These are phyloP conservation scores for Xylaria acuta DNA, from an alignment of 495 filamentous ascomycete genomes.

Conservation along the genomic window DNA sequence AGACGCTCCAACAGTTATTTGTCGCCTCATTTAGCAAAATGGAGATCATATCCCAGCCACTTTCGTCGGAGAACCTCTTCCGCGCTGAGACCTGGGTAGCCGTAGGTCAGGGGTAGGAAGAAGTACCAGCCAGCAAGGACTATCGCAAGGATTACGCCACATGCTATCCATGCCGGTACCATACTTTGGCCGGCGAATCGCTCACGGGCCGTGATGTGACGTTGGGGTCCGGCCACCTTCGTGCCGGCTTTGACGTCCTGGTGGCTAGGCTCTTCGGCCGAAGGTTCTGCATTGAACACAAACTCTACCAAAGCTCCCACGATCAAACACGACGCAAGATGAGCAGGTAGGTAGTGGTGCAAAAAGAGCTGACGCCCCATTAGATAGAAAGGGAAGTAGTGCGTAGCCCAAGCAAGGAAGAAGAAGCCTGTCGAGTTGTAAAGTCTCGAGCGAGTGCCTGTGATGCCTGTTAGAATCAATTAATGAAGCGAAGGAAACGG, in stretches of 20 bases:
- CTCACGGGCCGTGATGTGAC: constrained; percentile 75
- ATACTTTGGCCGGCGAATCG: constrained; percentile 81
- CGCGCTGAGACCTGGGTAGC: constrained; percentile 86
- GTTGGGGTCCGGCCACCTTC: constrained; percentile 51
- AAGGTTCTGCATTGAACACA: constrained; percentile 87
- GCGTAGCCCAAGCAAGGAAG: constrained; percentile 96
- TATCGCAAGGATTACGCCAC: constrained; percentile 67
- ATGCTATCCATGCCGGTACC: constrained; percentile 78
- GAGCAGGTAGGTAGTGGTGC: constrained; percentile 95
- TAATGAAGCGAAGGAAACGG: not conserved
- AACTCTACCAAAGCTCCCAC: constrained; percentile 97
- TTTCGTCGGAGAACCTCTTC: constrained; percentile 83
- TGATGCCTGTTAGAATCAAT: constrained; percentile 30
- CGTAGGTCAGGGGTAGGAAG: constrained; percentile 94
- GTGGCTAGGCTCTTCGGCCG: constrained; percentile 53
- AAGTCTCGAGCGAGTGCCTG: constrained; percentile 87
- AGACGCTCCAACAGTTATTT: not conserved
- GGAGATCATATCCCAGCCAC: constrained; percentile 96
- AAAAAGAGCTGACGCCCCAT: constrained; percentile 98
- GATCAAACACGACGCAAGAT: constrained; percentile 90
- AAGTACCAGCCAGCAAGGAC: constrained; percentile 85
- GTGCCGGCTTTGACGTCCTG: constrained; percentile 59
- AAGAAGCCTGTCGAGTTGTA: constrained; percentile 99
- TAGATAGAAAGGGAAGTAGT: constrained; percentile 97
- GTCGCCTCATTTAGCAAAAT: constrained; percentile 86